Percentiles rank a stretch among this genome's conserved stretches.
These are phyloP conservation scores for Colletotrichum sp. DNA, from an alignment of 2,329 filamentous ascomycete genomes.

Conservation along the genomic window DNA sequence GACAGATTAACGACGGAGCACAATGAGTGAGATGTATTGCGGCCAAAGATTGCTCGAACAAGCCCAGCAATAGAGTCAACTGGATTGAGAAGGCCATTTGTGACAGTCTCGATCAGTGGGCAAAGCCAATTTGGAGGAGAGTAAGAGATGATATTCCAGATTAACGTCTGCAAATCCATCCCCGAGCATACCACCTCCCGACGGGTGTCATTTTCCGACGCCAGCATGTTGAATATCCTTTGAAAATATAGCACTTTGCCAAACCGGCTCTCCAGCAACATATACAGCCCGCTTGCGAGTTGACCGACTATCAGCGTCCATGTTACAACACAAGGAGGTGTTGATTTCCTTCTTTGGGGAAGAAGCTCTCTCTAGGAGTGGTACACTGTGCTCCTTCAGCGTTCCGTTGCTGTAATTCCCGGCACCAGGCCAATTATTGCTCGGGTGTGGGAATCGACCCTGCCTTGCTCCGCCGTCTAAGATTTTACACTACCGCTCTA, in stretches of 20 bases:
- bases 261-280: slow-evolving; percentile 4
- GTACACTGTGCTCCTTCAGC: neutral
- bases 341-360: neutral
- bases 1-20: neutral
- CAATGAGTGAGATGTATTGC: neutral
- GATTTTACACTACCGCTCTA: slow-evolving; percentile 18
- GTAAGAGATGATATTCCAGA: neutral
- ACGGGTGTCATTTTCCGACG: slow-evolving; percentile 12
- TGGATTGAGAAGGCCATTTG: neutral
- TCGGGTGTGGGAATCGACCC: neutral
- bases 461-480: neutral
- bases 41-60: neutral
- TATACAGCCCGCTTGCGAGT: neutral
- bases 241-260: slow-evolving; percentile 11
- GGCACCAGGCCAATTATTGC: neutral
- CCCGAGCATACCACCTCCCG: neutral
- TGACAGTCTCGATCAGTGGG: neutral
- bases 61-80: neutral
- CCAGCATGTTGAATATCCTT: slow-evolving; percentile 14
- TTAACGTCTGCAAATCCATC: slow-evolving; percentile 1
- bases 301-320: neutral
- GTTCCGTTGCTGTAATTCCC: neutral
- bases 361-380: neutral
- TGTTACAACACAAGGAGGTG: neutral
- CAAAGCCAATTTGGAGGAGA: neutral